phyloP scores from a whole-genome alignment of 805 yeast genomes.

The Yarrowia bubula region DNA sequence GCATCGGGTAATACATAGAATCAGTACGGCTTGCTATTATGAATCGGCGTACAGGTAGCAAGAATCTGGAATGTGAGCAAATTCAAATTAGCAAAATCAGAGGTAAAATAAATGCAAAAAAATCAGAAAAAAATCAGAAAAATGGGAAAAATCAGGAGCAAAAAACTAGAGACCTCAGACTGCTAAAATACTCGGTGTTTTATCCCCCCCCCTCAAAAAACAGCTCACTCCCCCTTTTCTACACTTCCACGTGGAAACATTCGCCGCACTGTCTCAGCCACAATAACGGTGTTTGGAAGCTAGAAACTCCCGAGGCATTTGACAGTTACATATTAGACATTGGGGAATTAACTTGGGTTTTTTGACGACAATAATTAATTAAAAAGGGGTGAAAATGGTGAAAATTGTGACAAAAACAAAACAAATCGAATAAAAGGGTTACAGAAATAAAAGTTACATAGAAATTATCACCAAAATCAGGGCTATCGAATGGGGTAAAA shows the following conservation, averaged over 20 bases:
- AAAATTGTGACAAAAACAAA: too few species aligned
- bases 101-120: background rate
- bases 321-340: conserved; percentile 12
- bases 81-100: background rate
- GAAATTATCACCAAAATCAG: background rate
- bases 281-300: conserved; percentile 17
- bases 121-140: background rate
- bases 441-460: too few species aligned
- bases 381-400: too few species aligned
- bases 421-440: background rate
- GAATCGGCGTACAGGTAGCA: background rate
- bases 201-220: too few species aligned
- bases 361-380: background rate
- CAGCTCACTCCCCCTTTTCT: background rate
- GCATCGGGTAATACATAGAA: background rate
- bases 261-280: conserved; percentile 10
- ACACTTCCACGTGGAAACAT: background rate
- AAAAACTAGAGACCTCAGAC: background rate
- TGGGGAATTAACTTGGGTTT: background rate
- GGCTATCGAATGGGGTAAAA: background rate
- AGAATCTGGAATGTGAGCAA: background rate
- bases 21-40: background rate
- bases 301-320: conserved; percentile 1
- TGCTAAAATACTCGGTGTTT: background rate
- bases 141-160: background rate